Base-by-base conservation (phyloP, 768 basidiomycete genomes). In the Serpula lacrymans region DNA sequence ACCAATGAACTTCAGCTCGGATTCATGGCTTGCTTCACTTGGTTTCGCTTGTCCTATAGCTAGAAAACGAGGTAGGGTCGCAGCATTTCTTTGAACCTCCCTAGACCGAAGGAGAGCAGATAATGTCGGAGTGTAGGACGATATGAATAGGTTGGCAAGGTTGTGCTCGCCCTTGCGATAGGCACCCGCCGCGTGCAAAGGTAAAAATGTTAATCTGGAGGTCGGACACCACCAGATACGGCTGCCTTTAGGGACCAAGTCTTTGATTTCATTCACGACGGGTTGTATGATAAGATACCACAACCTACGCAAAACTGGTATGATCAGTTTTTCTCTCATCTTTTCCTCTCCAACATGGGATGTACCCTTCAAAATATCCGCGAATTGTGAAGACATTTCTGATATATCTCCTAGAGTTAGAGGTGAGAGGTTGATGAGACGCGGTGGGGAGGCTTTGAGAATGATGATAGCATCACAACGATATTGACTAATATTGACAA, bases 221-320 rank as follows among this genome's bases (percentile, higher is more conserved):
- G 53, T 59, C 7, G 60, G 60, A 31, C 57, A 62, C 60, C 60
- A 62, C 60, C 60, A 62, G 6, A 50, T 45, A 5, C 51, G 48
- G 23, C 51, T 53, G 24, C 45, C 37, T 32, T 26, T 41, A 5
- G 40, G 43, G 14, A 27, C 37, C 2, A 37, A 39, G 20, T 18
- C n/a, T 6, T 18, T 8, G n/a, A 33, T 14, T 3, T 23, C 43
- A 20, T 44, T 26, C 5, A 51, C 49, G 2, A 64, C 48, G 2
- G 48, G 46, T 16, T 35, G n/a, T 10, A 59, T 50, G 22, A 62
- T 34, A 3, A 21, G n/a, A 5, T 49, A 24, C 58, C 59, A 62
- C 8, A 63, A 27, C 6, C 31, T 13, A 20, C 48, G 45, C 33
- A 64, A 37, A 12, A 52, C 20, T 10, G 1, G 2, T 16, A 32